A percentile compares a stretch with the other conserved stretches of the same genome.
phyloP scores from a whole-genome alignment of 179 eudicot species.

The Vitellaria paradoxa region DNA sequence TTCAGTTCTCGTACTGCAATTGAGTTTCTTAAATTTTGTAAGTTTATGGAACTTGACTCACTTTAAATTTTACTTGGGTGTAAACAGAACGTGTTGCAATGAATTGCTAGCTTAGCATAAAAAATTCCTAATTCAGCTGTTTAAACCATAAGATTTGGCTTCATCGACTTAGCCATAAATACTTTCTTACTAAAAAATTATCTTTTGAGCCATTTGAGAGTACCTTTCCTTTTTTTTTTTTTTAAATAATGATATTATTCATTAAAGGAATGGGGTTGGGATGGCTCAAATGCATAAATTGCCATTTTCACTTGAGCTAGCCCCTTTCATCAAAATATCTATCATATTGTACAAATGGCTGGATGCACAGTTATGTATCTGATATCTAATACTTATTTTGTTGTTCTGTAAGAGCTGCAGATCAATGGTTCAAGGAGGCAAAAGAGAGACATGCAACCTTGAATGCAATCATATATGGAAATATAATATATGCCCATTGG shows the following conservation, averaged over 20 bases:
- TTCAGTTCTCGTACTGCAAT: background rate
- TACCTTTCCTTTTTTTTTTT: background rate
- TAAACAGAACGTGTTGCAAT: background rate
- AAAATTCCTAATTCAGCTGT: background rate
- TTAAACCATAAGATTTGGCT: background rate
- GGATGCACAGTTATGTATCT: background rate
- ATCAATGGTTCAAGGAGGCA: slow-evolving; percentile 90
- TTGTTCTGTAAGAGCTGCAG: slow-evolving; percentile 85
- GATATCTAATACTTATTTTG: slow-evolving; percentile 29
- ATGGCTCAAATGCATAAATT: too few relatives aligned
- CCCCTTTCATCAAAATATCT: too few relatives aligned
- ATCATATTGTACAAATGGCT: background rate
- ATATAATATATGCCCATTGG: slow-evolving; percentile 92
- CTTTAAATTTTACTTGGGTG: background rate
- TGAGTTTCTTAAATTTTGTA: background rate
- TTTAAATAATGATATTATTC: too few relatives aligned
- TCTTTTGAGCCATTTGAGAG: background rate
- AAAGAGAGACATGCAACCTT: slow-evolving; percentile 63
- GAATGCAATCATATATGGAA: slow-evolving; percentile 82
- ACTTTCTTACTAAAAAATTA: background rate
- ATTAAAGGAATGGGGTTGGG: too few relatives aligned
- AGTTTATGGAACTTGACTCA: background rate
- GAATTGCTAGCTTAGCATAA: background rate
- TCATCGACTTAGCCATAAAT: background rate
- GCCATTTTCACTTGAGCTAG: too few relatives aligned